These are phyloP conservation scores for Hordeum pubiflorum DNA, from an alignment of 202 grass and related monocot species.

Conservation along the genomic window DNA sequence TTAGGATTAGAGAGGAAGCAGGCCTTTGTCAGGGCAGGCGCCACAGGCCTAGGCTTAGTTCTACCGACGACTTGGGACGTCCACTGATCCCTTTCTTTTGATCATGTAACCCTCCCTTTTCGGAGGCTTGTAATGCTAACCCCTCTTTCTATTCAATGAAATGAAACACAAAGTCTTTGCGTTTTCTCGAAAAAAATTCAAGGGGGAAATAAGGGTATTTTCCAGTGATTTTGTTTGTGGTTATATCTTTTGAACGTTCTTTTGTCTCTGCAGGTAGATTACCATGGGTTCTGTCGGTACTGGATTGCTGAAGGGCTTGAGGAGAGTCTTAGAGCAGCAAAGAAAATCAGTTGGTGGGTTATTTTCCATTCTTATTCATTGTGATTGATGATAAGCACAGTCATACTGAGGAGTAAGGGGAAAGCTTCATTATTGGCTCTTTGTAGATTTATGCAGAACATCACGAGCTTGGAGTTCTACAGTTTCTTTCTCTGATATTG, in stretches of 20 bases:
- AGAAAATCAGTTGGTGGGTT: slow-evolving; percentile 37
- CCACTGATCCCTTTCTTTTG: too few species aligned
- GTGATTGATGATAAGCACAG: background rate
- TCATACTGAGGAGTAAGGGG: background rate
- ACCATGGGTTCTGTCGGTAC: slow-evolving; percentile 42
- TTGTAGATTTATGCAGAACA: slow-evolving; percentile 43
- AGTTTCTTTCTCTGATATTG: slow-evolving; percentile 43
- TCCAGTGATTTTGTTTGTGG: background rate
- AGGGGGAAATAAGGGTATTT: background rate
- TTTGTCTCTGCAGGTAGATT: slow-evolving; percentile 38
- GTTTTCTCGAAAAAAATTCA: too few species aligned
- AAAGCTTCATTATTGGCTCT: slow-evolving; percentile 19
- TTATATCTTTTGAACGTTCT: slow-evolving; percentile 9
- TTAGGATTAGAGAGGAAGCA: background rate
- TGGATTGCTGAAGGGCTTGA: slow-evolving; percentile 56
- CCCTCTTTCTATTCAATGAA: too few species aligned
- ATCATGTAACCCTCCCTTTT: too few species aligned
- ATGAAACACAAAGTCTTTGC: too few species aligned
- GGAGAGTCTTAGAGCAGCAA: slow-evolving; percentile 31
- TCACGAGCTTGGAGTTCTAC: slow-evolving; percentile 56
- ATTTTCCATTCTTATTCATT: slow-evolving; percentile 19
- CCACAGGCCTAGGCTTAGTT: too few species aligned
- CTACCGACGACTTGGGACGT: too few species aligned
- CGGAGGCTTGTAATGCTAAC: too few species aligned
- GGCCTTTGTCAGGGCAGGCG: too few species aligned